Evolutionary conservation across 148 eudicot genomes (phyloP), one percentile per base, ranked within the genome.

Genomic region (Heliosperma pusillum): DNA sequence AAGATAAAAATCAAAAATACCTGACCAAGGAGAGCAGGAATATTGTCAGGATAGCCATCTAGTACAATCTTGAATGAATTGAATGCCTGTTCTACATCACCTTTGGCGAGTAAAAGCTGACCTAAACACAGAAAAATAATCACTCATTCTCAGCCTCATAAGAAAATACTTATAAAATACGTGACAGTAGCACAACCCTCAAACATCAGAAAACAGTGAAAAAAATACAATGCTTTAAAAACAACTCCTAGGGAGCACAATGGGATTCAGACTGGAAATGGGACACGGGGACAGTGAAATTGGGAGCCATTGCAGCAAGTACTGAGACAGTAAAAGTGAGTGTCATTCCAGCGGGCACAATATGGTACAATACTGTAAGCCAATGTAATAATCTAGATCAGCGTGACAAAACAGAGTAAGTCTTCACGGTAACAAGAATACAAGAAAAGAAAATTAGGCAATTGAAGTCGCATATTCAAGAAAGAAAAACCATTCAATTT

Each of bases 21-120:
- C 97, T 95, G 97, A 71, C 99, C 99, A 79, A 95, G 99, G 78
- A 95, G 97, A 82, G 99, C 99, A 76, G 97, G 89, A 76, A 95
- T 89, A 82, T 95, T 90, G 75, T 95, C 92, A 36, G 81, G 89
- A 76, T 95, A 96, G 44, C 97, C 97, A 80, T 90, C 99, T 73
- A 92, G 81, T 78, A 95, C 92, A 83, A 95, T 95, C 82, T 87
- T 95, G 81, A 95, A 95, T 63, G 91, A 87, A 78, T 87, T 83
- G 80, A 79, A 83, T 47, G 99, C 99, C 77, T 87, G 93, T n/a
- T 95, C 99, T 24, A 86, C 69, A 58, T 95, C 97, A 78, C 97
- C 97, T 81, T 89, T 92, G 24, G 97, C 97, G 64, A 95, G 85
- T 80, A 92, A 84, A 81, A 95, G 99, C 82, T 95, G 99, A 59